A percentile compares a stretch with the other conserved stretches of the same genome.
phyloP scores from a whole-genome alignment of 495 filamentous ascomycete species.

The Aspergillus cristatus region DNA sequence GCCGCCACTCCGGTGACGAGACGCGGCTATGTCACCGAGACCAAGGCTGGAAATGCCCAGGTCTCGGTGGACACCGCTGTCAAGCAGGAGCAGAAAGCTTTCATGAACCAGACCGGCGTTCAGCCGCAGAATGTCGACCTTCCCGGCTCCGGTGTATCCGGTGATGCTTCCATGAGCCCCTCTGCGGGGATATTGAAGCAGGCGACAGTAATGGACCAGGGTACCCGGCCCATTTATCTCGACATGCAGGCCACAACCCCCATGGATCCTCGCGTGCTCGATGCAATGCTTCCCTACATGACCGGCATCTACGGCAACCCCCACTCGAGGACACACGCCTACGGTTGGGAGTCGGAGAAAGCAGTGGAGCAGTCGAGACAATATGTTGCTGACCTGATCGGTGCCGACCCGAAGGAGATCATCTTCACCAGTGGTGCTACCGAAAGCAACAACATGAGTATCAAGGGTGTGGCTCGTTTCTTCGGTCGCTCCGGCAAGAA shows the following conservation, averaged over 20 bases:
- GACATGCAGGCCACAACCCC: conserved; percentile 99
- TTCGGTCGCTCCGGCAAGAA: conserved; percentile 90
- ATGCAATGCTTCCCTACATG: conserved; percentile 92
- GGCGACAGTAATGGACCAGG: conserved; percentile 88
- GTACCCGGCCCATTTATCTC: conserved; percentile 88
- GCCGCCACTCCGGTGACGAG: conserved; percentile 17
- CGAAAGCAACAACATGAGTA: conserved; percentile 98
- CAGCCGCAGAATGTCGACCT: conserved; percentile 43
- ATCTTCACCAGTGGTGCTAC: conserved; percentile 98
- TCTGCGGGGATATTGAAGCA: conserved; percentile 84
- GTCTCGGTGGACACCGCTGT: conserved; percentile 77
- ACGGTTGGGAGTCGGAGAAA: conserved; percentile 97
- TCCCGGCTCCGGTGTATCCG: conserved; percentile 49
- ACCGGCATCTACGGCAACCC: conserved; percentile 95
- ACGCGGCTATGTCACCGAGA: conserved; percentile 76
- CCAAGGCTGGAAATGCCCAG: conserved; percentile 68
- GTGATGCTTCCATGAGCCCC: conserved; percentile 67
- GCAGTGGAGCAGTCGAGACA: conserved; percentile 78
- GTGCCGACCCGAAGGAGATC: conserved; percentile 94
- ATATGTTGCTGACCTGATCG: conserved; percentile 77
- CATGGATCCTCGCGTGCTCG: conserved; percentile 83
- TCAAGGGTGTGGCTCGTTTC: conserved; percentile 95
- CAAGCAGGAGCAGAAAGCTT: conserved; percentile 71
- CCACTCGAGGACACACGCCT: conserved; percentile 94
- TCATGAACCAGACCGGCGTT: conserved; percentile 61